phyloP scores from a whole-genome alignment of 1,284 basidiomycete species.

The Ganoderma lingzhi region DNA sequence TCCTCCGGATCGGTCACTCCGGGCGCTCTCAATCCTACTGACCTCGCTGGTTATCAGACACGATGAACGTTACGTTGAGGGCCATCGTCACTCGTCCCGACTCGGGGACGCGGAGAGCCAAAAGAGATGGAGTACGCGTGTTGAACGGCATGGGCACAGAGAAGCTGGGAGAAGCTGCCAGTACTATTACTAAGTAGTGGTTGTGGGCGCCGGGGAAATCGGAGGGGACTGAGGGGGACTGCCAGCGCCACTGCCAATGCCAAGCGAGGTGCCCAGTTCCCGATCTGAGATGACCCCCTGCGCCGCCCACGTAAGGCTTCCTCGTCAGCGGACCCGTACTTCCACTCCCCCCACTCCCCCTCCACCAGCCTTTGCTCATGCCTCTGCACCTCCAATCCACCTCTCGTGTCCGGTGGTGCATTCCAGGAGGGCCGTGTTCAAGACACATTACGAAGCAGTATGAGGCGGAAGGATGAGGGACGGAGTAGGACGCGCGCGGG shows the following conservation, averaged over 20 bases:
- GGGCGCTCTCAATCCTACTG: not conserved
- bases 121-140: too few relatives aligned
- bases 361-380: too few relatives aligned
- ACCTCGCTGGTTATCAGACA: too few relatives aligned
- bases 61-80: too few relatives aligned
- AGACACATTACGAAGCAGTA: not conserved
- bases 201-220: constrained; percentile 3
- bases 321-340: constrained; percentile 6
- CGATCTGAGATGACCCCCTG: constrained; percentile 1
- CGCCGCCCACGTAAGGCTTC: constrained; percentile 14
- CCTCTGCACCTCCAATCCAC: not conserved
- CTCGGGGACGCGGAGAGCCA: too few relatives aligned
- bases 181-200: not conserved
- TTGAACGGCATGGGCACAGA: too few relatives aligned
- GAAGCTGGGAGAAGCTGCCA: too few relatives aligned
- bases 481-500: not conserved
- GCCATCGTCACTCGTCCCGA: too few relatives aligned
- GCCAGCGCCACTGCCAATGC: not conserved
- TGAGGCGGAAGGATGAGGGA: not conserved
- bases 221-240: not conserved
- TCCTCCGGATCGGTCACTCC: not conserved
- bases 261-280: not conserved
- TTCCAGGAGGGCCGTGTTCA: not conserved
- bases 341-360: not conserved
- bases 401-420: not conserved